Conservation (phyloP, 2,329 filamentous ascomycete species). For the Knufia petricola region DNA sequence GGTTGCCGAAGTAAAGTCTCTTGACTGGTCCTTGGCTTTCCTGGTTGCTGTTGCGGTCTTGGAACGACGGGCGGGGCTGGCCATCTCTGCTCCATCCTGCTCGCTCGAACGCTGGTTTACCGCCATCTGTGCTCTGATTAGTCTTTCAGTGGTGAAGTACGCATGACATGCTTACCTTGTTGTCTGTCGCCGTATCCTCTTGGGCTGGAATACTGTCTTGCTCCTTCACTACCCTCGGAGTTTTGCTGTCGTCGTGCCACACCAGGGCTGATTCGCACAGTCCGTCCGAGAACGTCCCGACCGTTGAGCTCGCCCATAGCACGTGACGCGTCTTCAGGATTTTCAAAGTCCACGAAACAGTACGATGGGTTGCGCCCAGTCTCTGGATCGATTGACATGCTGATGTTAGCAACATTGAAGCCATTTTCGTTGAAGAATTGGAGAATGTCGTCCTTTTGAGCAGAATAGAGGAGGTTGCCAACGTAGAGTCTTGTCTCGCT, state of each 20-base stretch:
- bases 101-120: slow-evolving; percentile 27
- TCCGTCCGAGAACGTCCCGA: slow-evolving; percentile 46
- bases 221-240: slow-evolving; percentile 16
- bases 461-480: slow-evolving; percentile 47
- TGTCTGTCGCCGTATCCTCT: slow-evolving; percentile 7
- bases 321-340: slow-evolving; percentile 46
- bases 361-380: slow-evolving; percentile 62
- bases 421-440: slow-evolving; percentile 36
- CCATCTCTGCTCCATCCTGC: slow-evolving; percentile 32
- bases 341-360: slow-evolving; percentile 61
- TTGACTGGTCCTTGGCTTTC: slow-evolving; percentile 14
- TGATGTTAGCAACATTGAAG: slow-evolving; percentile 44
- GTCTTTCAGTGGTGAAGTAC: not conserved
- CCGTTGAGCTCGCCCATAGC: slow-evolving; percentile 51
- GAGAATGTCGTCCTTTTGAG: slow-evolving; percentile 43
- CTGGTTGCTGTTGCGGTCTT: slow-evolving; percentile 13
- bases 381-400: slow-evolving; percentile 60
- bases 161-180: slow-evolving; percentile 10
- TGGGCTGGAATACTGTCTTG: slow-evolving; percentile 1
- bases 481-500: slow-evolving; percentile 42
- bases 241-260: slow-evolving; percentile 41
- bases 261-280: slow-evolving; percentile 56
- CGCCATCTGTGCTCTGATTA: slow-evolving; percentile 9
- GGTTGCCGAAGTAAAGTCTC: slow-evolving; percentile 39
- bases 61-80: slow-evolving; percentile 27